phyloP scores from a whole-genome alignment of 1,284 basidiomycete genomes.

The Sanguinoderma infundibulare region DNA sequence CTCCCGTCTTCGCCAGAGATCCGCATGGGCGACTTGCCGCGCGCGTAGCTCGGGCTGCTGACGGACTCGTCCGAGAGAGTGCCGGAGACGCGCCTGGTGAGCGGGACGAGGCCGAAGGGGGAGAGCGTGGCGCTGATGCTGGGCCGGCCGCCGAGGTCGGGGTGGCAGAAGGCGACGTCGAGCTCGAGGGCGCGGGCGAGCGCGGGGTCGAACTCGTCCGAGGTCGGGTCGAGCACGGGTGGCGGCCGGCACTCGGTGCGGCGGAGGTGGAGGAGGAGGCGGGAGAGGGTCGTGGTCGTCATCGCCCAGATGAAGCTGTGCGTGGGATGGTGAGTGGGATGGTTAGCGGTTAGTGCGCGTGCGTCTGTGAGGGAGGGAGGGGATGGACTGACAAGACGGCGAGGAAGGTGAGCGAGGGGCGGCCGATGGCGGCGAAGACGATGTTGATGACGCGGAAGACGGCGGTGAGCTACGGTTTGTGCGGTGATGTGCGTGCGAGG shows the following conservation, averaged over 20 bases:
- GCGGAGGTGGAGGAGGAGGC: slow-evolving; percentile 30
- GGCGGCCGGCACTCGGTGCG: slow-evolving; percentile 17
- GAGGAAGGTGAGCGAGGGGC: slow-evolving; percentile 30
- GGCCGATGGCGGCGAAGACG: slow-evolving; percentile 24
- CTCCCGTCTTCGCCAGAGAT: too few relatives aligned
- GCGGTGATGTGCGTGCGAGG: not conserved
- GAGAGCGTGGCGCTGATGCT: slow-evolving; percentile 22
- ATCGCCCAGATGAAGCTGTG: slow-evolving; percentile 34
- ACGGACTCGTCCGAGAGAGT: not conserved
- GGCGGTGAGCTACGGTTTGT: slow-evolving; percentile 26
- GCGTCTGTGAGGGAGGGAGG: not conserved
- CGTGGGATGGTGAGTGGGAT: not conserved
- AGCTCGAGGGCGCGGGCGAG: not conserved
- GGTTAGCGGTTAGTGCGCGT: not conserved
- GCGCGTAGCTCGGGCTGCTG: not conserved
- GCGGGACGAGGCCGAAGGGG: slow-evolving; percentile 24
- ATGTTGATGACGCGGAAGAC: slow-evolving; percentile 31
- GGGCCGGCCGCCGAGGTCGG: slow-evolving; percentile 6
- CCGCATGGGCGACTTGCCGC: not conserved
- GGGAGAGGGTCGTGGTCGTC: slow-evolving; percentile 28
- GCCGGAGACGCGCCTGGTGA: slow-evolving; percentile 10
- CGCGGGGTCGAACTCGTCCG: not conserved
- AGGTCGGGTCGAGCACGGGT: not conserved
- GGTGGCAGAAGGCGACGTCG: not conserved
- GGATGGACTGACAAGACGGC: slow-evolving; percentile 31